Base-by-base conservation (phyloP, 805 yeast genomes). In the Lipomyces mesembrius region DNA sequence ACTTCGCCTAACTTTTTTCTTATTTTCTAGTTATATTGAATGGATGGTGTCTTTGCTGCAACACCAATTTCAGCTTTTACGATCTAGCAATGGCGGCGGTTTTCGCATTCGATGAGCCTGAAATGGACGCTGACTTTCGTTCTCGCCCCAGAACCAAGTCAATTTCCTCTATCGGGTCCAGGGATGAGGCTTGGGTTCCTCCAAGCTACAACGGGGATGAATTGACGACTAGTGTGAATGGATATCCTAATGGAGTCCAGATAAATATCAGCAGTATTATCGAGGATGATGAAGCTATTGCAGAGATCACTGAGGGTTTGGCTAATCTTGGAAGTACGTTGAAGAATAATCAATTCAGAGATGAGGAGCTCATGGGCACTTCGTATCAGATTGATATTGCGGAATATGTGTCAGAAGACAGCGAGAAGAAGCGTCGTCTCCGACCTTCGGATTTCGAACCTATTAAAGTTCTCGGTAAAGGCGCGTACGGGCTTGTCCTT, bases 401-500 rank as follows among this genome's bases (percentile, higher is more conserved):
- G 56, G 75, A 80, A 51, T 83, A 79, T 65, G 72, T 78, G 37
- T 74, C 79, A 27, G 61, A 73, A 20, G 66, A 66, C 43, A 76
- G 73, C n/a, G 66, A 58, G 39, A 68, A 68, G 43, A 69, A 70
- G 34, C 27, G 34, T 11, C 34, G 54, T 12, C 27, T 65, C 20
- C 39, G 37, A 9, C 57, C 56, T 9, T 25, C 66, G 3, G 96
- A 92, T 74, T 92, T 92, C 73, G 87, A 84, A 72, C 89, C 90
- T 1, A 77, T 92, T 6, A 88, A 86, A 71, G 95, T 91, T 0
- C 80, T 92, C 5, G 97, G 97, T 0, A 84, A 87, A 61, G 97
- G 97, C 2, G 92, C 97, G 1, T 92, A 90, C 72, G 97, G 97
- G 2, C 91, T 90, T 75, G 97, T 92, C 2, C 79, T 90, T 8